Percentiles rank a stretch among this genome's conserved stretches.
Conservation (phyloP, 352 stramenopile species). For the Phytopythium boreale region DNA sequence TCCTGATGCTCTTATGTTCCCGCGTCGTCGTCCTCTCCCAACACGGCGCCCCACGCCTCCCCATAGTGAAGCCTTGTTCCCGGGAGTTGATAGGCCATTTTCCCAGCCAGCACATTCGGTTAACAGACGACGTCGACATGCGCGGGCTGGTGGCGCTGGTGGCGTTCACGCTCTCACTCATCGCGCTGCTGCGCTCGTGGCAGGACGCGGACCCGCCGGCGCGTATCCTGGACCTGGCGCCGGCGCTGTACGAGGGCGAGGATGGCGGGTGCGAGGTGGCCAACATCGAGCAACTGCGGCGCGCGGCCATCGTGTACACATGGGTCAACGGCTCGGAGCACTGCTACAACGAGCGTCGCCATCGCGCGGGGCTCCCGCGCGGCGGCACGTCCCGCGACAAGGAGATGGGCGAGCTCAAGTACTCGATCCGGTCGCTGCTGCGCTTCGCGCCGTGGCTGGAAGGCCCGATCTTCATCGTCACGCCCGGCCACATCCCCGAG, state of each 20-base stretch:
- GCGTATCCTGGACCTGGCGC: constrained; percentile 48
- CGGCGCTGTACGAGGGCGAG: constrained; percentile 54
- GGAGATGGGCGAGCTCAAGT: constrained; percentile 87
- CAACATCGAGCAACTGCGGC: constrained; percentile 60
- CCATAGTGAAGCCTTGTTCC: neutral
- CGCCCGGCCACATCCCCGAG: constrained; percentile 73
- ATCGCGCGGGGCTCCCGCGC: constrained; percentile 42
- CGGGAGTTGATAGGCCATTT: neutral
- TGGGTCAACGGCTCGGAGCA: constrained; percentile 82
- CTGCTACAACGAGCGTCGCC: constrained; percentile 70
- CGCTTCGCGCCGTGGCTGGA: constrained; percentile 79
- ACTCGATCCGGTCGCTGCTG: constrained; percentile 77
- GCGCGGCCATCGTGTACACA: constrained; percentile 79
- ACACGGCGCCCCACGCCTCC: too few species aligned
- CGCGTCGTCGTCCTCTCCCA: too few species aligned
- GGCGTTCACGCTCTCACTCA: constrained; percentile 39
- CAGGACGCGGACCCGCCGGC: constrained; percentile 48
- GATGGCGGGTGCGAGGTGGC: constrained; percentile 69
- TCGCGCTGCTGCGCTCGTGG: constrained; percentile 42
- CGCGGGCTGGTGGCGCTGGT: constrained; percentile 39
- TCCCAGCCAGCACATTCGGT: neutral
- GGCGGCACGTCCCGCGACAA: constrained; percentile 75
- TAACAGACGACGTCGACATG: neutral
- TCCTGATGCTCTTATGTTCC: too few species aligned
- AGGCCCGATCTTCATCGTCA: constrained; percentile 84